These are phyloP conservation scores for Corrigiola litoralis DNA, from an alignment of 179 eudicot genomes.

Conservation along the genomic window DNA sequence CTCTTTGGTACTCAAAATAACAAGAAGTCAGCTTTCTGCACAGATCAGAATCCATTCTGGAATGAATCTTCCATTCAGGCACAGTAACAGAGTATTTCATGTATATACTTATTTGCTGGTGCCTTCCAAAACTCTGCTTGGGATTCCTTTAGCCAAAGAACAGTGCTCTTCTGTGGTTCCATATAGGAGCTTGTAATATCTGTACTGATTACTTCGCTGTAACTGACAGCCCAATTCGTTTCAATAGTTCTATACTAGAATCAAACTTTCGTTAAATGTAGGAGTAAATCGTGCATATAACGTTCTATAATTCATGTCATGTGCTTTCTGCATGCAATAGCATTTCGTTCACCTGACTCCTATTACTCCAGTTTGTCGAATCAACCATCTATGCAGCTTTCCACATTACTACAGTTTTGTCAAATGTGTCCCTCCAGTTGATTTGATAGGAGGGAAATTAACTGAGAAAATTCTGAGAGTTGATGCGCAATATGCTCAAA, in stretches of 20 bases:
- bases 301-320: too few species aligned
- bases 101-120: background rate
- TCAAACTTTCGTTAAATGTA: too few species aligned
- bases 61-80: background rate
- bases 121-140: background rate
- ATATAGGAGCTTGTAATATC: background rate
- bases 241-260: background rate
- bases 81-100: background rate
- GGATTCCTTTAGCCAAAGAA: background rate
- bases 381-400: too few species aligned
- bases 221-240: too few species aligned
- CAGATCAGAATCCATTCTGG: slow-evolving; percentile 31
- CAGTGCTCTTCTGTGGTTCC: background rate
- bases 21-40: slow-evolving; percentile 2
- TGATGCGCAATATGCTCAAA: background rate
- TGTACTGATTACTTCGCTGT: background rate
- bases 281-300: too few species aligned
- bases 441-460: too few species aligned
- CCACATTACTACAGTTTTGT: too few species aligned
- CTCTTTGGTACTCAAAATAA: slow-evolving; percentile 32
- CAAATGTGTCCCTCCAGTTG: too few species aligned
- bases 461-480: too few species aligned
- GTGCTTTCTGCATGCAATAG: too few species aligned
- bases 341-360: too few species aligned
- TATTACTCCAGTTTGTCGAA: too few species aligned